These are phyloP conservation scores for Mycena kentingensis DNA, from an alignment of 768 basidiomycete species.

Conservation along the genomic window DNA sequence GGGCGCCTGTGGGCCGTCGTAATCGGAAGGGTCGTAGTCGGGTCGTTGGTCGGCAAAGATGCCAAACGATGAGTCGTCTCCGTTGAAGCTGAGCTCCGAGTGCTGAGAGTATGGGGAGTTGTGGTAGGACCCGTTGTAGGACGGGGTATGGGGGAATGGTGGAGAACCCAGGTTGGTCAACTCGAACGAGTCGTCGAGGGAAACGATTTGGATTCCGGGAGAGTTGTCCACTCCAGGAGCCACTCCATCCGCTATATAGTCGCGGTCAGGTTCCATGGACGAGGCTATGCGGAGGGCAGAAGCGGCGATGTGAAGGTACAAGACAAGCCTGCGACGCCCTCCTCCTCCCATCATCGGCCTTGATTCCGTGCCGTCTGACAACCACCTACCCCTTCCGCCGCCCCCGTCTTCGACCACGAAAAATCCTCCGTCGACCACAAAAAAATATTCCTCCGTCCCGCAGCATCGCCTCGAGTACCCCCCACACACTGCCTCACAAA, in stretches of 20 bases:
- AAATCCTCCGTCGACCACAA: not conserved
- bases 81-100: conserved; percentile 64
- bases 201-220: conserved; percentile 22
- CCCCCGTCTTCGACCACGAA: not conserved
- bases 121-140: conserved; percentile 67
- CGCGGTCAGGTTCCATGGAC: conserved; percentile 1
- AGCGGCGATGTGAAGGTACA: not conserved
- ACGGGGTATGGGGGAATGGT: conserved; percentile 51
- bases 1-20: conserved; percentile 60
- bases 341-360: not conserved
- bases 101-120: conserved; percentile 69
- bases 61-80: conserved; percentile 48
- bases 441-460: not conserved
- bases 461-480: not conserved
- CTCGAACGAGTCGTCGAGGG: conserved; percentile 26
- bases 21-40: conserved; percentile 76
- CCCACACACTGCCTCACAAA: not conserved
- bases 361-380: not conserved
- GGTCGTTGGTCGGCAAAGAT: conserved; percentile 52
- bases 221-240: conserved; percentile 31
- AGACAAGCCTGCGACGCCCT: not conserved
- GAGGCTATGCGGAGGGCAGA: conserved; percentile 6
- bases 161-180: conserved; percentile 18
- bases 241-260: conserved; percentile 27
- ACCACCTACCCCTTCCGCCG: not conserved